Conservation (phyloP, 192 early-diverging fungal genomes). For the Piromyces sp. region DNA sequence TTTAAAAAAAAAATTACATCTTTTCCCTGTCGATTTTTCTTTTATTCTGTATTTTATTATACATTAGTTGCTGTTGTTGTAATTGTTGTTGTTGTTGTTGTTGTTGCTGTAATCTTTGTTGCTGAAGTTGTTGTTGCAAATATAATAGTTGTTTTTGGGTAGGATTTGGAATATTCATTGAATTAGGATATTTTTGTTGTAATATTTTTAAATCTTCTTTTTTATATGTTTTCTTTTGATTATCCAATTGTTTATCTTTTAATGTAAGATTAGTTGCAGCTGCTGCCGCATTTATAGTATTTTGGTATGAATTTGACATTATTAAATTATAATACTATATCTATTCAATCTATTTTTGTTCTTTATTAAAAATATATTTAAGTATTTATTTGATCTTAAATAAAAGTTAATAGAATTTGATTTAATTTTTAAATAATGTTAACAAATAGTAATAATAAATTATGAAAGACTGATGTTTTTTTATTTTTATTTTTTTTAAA, state of each 20-base stretch:
- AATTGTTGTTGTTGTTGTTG: neutral
- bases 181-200: neutral
- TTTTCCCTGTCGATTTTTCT: neutral
- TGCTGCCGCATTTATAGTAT: neutral
- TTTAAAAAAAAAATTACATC: neutral
- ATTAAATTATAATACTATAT: too few relatives aligned
- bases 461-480: too few relatives aligned
- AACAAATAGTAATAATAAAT: too few relatives aligned
- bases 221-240: neutral
- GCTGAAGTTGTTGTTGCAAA: neutral
- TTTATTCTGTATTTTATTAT: neutral
- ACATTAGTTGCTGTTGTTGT: neutral
- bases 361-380: too few relatives aligned
- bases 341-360: too few relatives aligned
- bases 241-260: neutral
- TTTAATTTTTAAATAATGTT: too few relatives aligned
- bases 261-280: neutral
- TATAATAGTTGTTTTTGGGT: neutral
- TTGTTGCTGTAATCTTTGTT: neutral
- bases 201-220: neutral
- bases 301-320: neutral
- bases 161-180: neutral
- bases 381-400: too few relatives aligned
- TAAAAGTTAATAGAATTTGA: too few relatives aligned
- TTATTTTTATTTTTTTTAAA: too few relatives aligned